Evolutionary conservation across 2,329 filamentous ascomycete genomes (phyloP), one percentile per base, ranked within the genome.

Genomic region (Fusarium sp.): DNA sequence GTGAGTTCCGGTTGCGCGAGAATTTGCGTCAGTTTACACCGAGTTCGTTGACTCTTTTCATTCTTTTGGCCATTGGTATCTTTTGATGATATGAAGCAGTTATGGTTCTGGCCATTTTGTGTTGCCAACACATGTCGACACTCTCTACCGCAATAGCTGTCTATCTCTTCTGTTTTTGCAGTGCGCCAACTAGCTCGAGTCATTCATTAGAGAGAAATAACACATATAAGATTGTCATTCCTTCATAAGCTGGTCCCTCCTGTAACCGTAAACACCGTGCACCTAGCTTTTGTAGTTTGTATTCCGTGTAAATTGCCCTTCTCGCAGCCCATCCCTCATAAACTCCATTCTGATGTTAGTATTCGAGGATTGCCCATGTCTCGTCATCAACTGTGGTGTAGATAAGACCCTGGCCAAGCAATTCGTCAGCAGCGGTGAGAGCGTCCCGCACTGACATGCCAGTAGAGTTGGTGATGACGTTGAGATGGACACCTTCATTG

Each of bases 371-470:
- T 46, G 94, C 94, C 92, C 93, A 98, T 2, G 95, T 98, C 82
- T 93, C 88, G 78, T 98, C 95, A 82, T 98, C 94, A 11, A 97
- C 88, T 15, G 97, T 99, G 33, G 94, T 94, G 83, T 94, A 99
- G 73, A 97, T 93, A 76, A 94, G 79, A 35, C 94, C 94, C 61
- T 89, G 83, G 5, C 86, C 86, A 46, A 94, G 82, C 78, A 99
- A 82, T 82, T 98, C 94, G 76, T 97, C 94, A 15, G 93, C 90
- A n/a, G 91, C 95, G 58, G 87, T 89, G 75, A 91, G 84, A 19
- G 96, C 92, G 49, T 97, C 93, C 31, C 86, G 86, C 35, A 91
- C 83, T 14, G 91, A 86, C 82, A 98, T 83, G 12, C 88, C 86
- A 23, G 92, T 85, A 65, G 88, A 86, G 52, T 86, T 85, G 16